These are phyloP conservation scores for Wallacemonas collosoma DNA, from an alignment of 208 protist genomes.

Conservation along the genomic window DNA sequence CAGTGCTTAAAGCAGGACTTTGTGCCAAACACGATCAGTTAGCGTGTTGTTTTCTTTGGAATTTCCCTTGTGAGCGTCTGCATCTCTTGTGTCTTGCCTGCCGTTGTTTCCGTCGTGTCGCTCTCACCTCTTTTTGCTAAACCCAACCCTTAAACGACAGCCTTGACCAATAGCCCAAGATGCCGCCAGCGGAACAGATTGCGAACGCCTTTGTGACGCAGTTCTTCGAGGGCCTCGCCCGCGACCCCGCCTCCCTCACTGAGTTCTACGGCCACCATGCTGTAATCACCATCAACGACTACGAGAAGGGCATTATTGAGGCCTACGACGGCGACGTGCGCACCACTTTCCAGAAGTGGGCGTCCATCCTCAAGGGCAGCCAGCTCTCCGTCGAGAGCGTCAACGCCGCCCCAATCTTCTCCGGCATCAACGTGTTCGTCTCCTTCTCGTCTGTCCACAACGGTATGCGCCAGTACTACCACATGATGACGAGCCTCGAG, in stretches of 20 bases:
- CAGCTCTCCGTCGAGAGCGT: slow-evolving; percentile 74
- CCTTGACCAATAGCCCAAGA: slow-evolving; percentile 17
- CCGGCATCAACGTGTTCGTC: slow-evolving; percentile 75
- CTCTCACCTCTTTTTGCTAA: no score
- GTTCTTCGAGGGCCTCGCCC: slow-evolving; percentile 84
- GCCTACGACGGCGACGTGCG: slow-evolving; percentile 42
- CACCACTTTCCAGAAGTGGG: slow-evolving; percentile 55
- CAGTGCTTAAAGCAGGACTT: no score
- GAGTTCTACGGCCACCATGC: slow-evolving; percentile 66
- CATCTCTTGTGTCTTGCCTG: background rate
- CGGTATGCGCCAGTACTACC: slow-evolving; percentile 72
- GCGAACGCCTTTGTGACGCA: slow-evolving; percentile 79
- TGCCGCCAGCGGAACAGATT: slow-evolving; percentile 67
- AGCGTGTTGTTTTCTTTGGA: no score
- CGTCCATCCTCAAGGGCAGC: slow-evolving; percentile 57
- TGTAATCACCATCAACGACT: slow-evolving; percentile 82
- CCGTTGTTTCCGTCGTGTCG: background rate
- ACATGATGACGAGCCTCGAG: slow-evolving; percentile 77
- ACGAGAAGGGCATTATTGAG: slow-evolving; percentile 72
- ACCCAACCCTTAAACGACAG: no score
- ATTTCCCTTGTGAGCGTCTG: no score
- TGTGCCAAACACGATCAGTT: no score
- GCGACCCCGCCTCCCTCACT: slow-evolving; percentile 52
- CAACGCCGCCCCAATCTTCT: slow-evolving; percentile 59
- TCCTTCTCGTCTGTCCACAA: slow-evolving; percentile 50